Percentiles rank a stretch among this genome's conserved stretches.
Conservation (phyloP, 768 basidiomycete genomes). For the Erythrobasidium yunnanense region DNA sequence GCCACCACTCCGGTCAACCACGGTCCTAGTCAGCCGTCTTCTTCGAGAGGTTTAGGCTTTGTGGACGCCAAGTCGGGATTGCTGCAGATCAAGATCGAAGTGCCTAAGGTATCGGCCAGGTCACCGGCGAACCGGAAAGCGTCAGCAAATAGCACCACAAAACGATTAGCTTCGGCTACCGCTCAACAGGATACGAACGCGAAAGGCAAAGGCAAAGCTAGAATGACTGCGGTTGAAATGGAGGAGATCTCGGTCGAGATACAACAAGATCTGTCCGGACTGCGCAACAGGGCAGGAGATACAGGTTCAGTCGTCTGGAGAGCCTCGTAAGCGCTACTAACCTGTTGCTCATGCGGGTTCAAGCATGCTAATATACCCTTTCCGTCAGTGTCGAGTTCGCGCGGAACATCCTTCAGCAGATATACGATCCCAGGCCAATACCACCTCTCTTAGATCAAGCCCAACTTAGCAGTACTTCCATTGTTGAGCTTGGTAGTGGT, state of each 20-base stretch:
- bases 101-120: not conserved
- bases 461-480: not conserved
- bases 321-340: slow-evolving; percentile 4
- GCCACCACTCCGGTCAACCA: not conserved
- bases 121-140: not conserved
- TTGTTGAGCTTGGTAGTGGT: slow-evolving; percentile 1
- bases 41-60: not conserved
- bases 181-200: too few species aligned
- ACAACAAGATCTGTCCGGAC: slow-evolving; percentile 2
- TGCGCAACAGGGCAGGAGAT: not conserved
- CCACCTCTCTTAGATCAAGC: not conserved
- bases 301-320: slow-evolving; percentile 15
- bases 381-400: not conserved
- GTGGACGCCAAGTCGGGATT: not conserved
- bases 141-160: not conserved
- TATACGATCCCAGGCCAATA: not conserved
- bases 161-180: not conserved
- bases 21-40: not conserved
- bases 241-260: not conserved
- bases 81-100: not conserved
- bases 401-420: not conserved
- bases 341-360: not conserved
- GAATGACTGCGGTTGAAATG: not conserved
- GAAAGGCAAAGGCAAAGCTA: not conserved
- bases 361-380: not conserved